These are phyloP conservation scores for Aspergillus candidus DNA, from an alignment of 2,329 filamentous ascomycete species.

Conservation along the genomic window DNA sequence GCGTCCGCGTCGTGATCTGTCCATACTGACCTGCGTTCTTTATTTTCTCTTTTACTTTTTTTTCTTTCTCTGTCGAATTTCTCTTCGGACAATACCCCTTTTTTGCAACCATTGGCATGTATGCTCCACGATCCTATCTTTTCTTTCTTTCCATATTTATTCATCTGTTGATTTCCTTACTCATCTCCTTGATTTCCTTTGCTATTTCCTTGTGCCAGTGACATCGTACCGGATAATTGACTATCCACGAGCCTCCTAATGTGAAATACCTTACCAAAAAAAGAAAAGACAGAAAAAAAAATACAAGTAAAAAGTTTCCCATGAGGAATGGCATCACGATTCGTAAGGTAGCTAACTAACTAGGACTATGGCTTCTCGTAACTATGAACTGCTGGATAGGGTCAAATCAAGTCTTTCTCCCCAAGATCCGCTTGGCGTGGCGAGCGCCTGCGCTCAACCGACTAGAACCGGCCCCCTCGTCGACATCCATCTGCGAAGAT, in stretches of 20 bases:
- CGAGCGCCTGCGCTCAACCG: constrained; percentile 17
- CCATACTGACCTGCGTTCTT: constrained; percentile 8
- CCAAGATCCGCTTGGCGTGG: constrained; percentile 33
- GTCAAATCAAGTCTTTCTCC: constrained; percentile 26
- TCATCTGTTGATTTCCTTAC: constrained; percentile 10
- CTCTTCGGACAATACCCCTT: constrained; percentile 31
- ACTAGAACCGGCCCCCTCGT: constrained; percentile 27
- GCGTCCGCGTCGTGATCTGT: too few species aligned
- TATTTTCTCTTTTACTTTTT: constrained; percentile 8
- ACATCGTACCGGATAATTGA: too few species aligned
- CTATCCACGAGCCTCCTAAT: too few species aligned
- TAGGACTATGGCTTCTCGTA: too few species aligned
- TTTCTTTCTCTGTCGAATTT: constrained; percentile 8
- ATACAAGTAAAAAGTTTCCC: not conserved
- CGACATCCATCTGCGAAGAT: constrained; percentile 36
- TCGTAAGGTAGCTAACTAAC: too few species aligned
- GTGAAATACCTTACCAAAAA: not conserved
- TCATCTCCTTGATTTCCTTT: not conserved
- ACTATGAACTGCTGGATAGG: not conserved
- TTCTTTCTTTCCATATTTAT: constrained; percentile 18
- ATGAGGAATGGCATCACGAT: too few species aligned
- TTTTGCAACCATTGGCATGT: constrained; percentile 22
- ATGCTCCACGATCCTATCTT: constrained; percentile 18
- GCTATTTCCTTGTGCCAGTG: too few species aligned
- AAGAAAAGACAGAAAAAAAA: not conserved